Percentiles rank a stretch among this genome's conserved stretches.
phyloP scores from a whole-genome alignment of 2,329 filamentous ascomycete genomes.

The Stachybotrys chlorohalonatus region DNA sequence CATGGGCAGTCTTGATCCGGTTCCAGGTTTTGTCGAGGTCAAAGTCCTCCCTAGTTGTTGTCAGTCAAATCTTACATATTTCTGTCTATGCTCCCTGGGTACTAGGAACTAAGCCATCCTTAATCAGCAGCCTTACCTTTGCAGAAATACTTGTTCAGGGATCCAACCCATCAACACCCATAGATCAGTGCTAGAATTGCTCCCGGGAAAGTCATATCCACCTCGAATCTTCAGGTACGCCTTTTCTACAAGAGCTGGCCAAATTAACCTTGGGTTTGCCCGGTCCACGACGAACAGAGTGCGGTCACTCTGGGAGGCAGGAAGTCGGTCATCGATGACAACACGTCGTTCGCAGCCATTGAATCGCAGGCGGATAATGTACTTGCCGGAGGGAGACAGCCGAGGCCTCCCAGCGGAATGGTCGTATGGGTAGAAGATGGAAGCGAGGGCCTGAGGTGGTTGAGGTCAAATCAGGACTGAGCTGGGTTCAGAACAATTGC shows the following conservation, averaged over 20 bases:
- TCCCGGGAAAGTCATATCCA: slow-evolving; percentile 95
- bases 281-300: slow-evolving; percentile 83
- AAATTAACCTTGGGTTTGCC: slow-evolving; percentile 70
- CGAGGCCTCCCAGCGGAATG: slow-evolving; percentile 44
- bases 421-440: slow-evolving; percentile 70
- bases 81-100: background rate
- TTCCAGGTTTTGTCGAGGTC: slow-evolving; percentile 70
- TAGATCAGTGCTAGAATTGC: slow-evolving; percentile 91
- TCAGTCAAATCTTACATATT: background rate
- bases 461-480: background rate
- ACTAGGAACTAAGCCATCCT: background rate
- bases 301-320: slow-evolving; percentile 63
- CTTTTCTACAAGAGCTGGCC: slow-evolving; percentile 91
- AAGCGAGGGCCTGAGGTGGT: slow-evolving; percentile 54
- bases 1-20: slow-evolving; percentile 65
- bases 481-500: background rate
- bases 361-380: slow-evolving; percentile 87
- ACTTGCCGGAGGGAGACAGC: slow-evolving; percentile 74
- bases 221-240: slow-evolving; percentile 92
- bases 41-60: slow-evolving; percentile 58
- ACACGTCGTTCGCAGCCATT: slow-evolving; percentile 89
- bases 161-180: slow-evolving; percentile 95
- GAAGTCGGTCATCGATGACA: slow-evolving; percentile 80
- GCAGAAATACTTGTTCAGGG: slow-evolving; percentile 87
- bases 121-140: slow-evolving; percentile 40